These are phyloP conservation scores for Trichoderma erinaceum DNA, from an alignment of 495 filamentous ascomycete genomes.

Conservation along the genomic window DNA sequence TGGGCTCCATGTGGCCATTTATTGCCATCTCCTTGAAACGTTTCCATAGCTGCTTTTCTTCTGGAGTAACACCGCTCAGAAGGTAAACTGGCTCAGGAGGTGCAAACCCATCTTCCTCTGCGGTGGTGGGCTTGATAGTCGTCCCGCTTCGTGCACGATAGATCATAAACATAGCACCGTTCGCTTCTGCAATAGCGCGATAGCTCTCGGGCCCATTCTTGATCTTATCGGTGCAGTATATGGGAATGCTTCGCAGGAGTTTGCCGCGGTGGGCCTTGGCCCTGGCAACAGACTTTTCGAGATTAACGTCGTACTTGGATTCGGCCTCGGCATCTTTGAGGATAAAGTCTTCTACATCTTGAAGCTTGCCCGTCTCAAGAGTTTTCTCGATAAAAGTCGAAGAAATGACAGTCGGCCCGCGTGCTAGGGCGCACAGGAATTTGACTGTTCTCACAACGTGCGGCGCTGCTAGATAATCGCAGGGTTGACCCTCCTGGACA, in stretches of 20 bases:
- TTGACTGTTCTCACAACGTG: conserved; percentile 82
- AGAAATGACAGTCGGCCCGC: conserved; percentile 64
- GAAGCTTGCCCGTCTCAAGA: conserved; percentile 50
- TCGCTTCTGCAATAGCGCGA: conserved; percentile 74
- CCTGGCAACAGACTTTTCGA: conserved; percentile 56
- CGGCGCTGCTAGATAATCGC: conserved; percentile 83
- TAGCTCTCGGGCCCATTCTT: conserved; percentile 77
- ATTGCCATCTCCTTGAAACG: conserved; percentile 71
- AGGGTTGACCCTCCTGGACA: conserved; percentile 63
- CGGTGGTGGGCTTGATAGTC: conserved; percentile 48
- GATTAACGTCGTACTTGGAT: conserved; percentile 57
- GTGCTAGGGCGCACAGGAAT: conserved; percentile 80
- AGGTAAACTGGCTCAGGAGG: conserved; percentile 67
- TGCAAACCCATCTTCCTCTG: conserved; percentile 51
- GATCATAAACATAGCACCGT: conserved; percentile 75
- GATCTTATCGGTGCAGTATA: conserved; percentile 76
- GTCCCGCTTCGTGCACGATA: conserved; percentile 66
- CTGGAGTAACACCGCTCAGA: conserved; percentile 54
- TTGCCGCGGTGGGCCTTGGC: conserved; percentile 70
- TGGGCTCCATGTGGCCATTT: conserved; percentile 62
- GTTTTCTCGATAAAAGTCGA: conserved; percentile 75
- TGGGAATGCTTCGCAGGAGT: conserved; percentile 62
- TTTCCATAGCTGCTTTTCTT: conserved; percentile 71
- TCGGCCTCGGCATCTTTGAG: conserved; percentile 68
- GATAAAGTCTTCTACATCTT: conserved; percentile 53